Percentiles rank a stretch among this genome's conserved stretches.
Evolutionary conservation across 306 rosid species (phyloP).

Genomic region (Ormosia semicastrata): DNA sequence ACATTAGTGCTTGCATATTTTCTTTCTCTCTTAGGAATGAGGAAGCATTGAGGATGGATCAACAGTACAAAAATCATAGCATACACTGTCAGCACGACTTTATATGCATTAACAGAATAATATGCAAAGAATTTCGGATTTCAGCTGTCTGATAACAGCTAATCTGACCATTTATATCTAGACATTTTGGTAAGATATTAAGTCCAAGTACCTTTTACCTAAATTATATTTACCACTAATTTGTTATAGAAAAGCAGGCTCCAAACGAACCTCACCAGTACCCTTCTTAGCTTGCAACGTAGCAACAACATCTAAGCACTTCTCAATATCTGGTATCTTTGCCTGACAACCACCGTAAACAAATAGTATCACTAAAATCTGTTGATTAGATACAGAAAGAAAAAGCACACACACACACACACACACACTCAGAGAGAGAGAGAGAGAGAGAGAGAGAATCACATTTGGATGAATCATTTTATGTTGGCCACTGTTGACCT

Average conservation of each 20-base stretch:
- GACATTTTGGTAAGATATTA: neutral
- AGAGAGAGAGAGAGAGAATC: neutral
- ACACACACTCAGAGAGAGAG: neutral
- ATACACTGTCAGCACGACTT: neutral
- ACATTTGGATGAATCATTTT: constrained; percentile 5
- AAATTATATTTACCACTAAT: neutral
- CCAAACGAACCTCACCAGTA: constrained; percentile 89
- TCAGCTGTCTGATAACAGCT: neutral
- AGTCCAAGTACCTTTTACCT: neutral
- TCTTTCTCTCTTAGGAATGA: neutral
- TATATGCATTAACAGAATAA: constrained; percentile 2
- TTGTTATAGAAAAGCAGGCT: neutral
- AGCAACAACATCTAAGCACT: constrained; percentile 86
- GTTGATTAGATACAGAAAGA: neutral
- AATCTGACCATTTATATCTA: neutral
- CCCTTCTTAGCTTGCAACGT: constrained; percentile 87
- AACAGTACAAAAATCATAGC: neutral
- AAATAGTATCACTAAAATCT: constrained; percentile 16
- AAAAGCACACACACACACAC: neutral
- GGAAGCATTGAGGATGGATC: neutral
- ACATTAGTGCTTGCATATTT: neutral
- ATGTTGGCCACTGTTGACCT: neutral
- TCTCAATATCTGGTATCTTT: constrained; percentile 91
- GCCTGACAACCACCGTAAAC: constrained; percentile 57
- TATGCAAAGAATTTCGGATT: neutral